Base-by-base conservation (phyloP, 2,329 filamentous ascomycete species). In the Boeremia exigua region DNA sequence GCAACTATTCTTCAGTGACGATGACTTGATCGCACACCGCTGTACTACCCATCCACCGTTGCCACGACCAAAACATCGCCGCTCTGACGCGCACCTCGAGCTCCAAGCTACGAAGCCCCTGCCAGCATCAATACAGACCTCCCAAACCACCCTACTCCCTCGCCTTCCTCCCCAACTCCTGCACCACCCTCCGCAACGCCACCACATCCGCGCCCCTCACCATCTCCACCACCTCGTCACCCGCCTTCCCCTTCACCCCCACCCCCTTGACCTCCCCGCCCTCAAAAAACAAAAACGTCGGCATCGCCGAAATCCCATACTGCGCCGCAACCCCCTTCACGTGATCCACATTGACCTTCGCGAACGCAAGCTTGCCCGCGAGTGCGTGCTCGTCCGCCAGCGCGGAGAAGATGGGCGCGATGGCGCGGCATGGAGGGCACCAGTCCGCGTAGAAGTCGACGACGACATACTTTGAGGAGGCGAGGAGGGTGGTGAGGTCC, bases 401-500 rank as follows among this genome's bases (percentile, higher is more conserved):
- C 61, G 81, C 75, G 40, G 78, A 78, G 67, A 82, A 79, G 57
- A 79, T 67, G 25, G 82, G 82, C 0, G 77, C 76, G 50, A 84
- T 81, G 48, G 77, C 73, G 64, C 81, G 81, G 76, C 82, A 84
- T 14, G 82, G 82, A 1, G 80, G 81, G 67, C 82, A 84, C 81
- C 82, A 58, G 83, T 58, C 75, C 75, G 54, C 49, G 39, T 52
- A 57, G 34, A 57, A 57, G 39, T 57, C 54, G 30, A 56, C 37
- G 27, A 51, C 43, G 15, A 51, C 47, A 17, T 56, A 51, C 33
- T 47, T 51, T 3, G 34, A 48, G n/a, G 39, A 37, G 11, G 17
- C 27, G 4, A 48, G 30, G 6, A 48, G 17, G 1, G 15, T 38
- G 3, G 29, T 17, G 14, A 56, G 25, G 11, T 51, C 36, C 2